Percentiles rank a stretch among this genome's conserved stretches.
Conservation (phyloP, 225 moss, liverwort and hornwort genomes). For the Rhytidiadelphus loreus region DNA sequence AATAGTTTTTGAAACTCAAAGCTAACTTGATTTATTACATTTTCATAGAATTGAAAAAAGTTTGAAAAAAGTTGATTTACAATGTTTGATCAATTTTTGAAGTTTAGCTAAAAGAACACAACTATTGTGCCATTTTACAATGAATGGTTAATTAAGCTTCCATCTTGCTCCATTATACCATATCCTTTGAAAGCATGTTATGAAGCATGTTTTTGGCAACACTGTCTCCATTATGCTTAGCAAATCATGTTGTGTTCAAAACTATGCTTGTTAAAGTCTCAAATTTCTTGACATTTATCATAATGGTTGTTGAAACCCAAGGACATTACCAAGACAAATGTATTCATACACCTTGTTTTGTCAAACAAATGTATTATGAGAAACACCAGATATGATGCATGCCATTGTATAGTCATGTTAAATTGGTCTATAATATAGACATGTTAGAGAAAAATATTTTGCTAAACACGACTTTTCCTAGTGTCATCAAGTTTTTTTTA, state of each 20-base stretch:
- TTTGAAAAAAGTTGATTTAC: background rate
- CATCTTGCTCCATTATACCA: background rate
- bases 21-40: background rate
- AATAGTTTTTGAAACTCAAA: background rate
- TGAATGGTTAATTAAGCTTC: background rate
- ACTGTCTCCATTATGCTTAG: background rate
- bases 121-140: background rate
- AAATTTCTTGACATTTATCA: background rate
- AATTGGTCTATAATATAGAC: background rate
- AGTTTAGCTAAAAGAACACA: background rate
- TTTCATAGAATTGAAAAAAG: background rate
- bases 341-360: background rate
- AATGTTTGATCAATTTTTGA: background rate
- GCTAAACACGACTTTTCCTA: rapidly evolving
- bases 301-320: rapidly evolving
- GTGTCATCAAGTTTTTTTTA: background rate
- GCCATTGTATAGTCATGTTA: background rate
- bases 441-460: background rate
- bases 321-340: rapidly evolving
- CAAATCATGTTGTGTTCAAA: background rate
- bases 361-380: background rate
- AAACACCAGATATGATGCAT: background rate
- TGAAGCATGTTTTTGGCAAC: background rate
- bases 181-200: background rate
- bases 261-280: background rate